Conservation (phyloP, 2,329 filamentous ascomycete genomes). For the Immersiporthe knoxdaviesiana region DNA sequence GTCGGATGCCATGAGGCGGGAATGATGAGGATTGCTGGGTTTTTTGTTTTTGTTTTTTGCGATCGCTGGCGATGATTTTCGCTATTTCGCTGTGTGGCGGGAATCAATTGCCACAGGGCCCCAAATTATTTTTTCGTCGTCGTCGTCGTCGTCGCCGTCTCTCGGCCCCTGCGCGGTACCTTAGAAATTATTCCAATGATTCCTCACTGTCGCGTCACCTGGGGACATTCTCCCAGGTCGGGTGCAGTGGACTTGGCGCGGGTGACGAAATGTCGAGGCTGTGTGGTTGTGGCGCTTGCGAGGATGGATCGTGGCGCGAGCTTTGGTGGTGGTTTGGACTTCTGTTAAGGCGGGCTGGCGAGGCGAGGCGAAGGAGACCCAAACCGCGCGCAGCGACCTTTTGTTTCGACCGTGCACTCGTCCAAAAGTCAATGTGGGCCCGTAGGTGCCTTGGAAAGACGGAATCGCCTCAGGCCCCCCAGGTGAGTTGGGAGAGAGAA, state of each 20-base stretch:
- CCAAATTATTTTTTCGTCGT: constrained; percentile 1
- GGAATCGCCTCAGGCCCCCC: neutral
- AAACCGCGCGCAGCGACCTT: neutral
- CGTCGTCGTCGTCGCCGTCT: no score
- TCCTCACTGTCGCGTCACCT: constrained; percentile 23
- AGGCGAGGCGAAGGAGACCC: constrained; percentile 5
- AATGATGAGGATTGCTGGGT: neutral
- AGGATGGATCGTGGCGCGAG: constrained; percentile 31
- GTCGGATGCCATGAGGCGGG: constrained; percentile 55
- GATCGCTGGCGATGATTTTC: neutral
- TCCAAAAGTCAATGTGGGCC: neutral
- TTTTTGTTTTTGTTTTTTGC: no score
- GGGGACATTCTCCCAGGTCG: constrained; percentile 20
- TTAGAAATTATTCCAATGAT: constrained; percentile 7
- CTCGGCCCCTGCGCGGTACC: constrained; percentile 14
- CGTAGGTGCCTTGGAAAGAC: neutral
- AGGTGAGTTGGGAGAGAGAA: neutral
- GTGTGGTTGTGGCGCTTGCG: constrained; percentile 28
- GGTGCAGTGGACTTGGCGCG: constrained; percentile 8
- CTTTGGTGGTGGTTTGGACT: constrained; percentile 20
- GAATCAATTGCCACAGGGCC: constrained; percentile 11
- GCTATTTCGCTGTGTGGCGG: neutral
- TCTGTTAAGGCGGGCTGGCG: neutral
- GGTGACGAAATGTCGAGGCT: constrained; percentile 32
- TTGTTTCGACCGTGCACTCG: neutral